Percentiles rank a stretch among this genome's conserved stretches.
Evolutionary conservation across 768 basidiomycete species (phyloP).

Genomic region (Mycena albidolilacea): DNA sequence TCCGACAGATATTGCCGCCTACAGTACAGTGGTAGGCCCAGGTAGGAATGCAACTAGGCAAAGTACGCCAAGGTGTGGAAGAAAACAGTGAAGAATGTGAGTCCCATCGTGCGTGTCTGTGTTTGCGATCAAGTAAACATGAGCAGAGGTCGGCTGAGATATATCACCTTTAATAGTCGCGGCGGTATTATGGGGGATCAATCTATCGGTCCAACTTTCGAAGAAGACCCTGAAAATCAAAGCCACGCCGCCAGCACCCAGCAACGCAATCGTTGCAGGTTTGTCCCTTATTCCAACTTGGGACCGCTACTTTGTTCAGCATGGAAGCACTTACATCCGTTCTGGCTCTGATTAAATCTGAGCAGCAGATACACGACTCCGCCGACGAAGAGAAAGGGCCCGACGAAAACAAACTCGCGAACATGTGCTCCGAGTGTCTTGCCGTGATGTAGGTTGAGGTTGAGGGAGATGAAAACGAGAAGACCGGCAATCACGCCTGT

Average conservation of each 20-base stretch:
- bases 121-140: neutral
- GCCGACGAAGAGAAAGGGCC: constrained; percentile 71
- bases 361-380: constrained; percentile 80
- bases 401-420: constrained; percentile 79
- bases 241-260: constrained; percentile 68
- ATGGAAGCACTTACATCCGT: constrained; percentile 63
- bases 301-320: neutral
- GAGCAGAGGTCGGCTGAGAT: neutral
- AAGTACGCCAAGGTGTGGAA: no score
- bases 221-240: constrained; percentile 65
- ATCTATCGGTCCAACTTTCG: constrained; percentile 72
- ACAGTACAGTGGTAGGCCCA: no score
- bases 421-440: constrained; percentile 70
- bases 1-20: no score
- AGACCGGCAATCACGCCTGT: constrained; percentile 77
- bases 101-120: constrained; percentile 80
- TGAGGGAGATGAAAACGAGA: constrained; percentile 80
- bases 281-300: constrained; percentile 61
- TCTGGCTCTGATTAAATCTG: constrained; percentile 81
- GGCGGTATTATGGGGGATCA: constrained; percentile 77
- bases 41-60: no score
- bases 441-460: constrained; percentile 80
- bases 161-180: constrained; percentile 75
- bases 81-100: no score
- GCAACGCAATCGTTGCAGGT: constrained; percentile 71